Conservation (phyloP, 176 grass and related monocot species). For the Raddia guianensis region DNA sequence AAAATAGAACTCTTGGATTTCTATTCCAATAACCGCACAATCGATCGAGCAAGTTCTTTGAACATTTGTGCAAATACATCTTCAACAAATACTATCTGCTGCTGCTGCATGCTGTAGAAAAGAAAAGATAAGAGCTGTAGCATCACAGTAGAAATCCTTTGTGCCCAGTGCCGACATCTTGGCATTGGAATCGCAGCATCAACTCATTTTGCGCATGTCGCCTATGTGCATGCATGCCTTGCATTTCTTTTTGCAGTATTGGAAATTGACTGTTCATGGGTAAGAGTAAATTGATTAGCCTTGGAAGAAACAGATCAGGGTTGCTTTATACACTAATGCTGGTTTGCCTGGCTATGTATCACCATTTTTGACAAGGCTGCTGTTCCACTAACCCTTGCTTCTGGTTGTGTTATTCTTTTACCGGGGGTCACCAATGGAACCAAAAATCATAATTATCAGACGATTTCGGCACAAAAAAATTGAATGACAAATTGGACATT, state of each 20-base stretch:
- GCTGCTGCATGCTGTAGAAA: background rate
- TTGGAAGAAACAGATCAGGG: background rate
- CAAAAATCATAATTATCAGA: no score
- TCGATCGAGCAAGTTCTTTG: background rate
- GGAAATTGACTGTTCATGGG: conserved; percentile 3
- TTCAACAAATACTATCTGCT: background rate
- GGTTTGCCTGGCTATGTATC: background rate
- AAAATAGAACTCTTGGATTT: no score
- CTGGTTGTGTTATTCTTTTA: no score
- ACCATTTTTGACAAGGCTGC: conserved; percentile 38
- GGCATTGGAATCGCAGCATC: conserved; percentile 31
- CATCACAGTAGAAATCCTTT: conserved; percentile 34
- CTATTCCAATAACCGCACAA: background rate
- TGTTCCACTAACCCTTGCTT: background rate
- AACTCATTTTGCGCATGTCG: background rate
- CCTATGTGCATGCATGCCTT: background rate
- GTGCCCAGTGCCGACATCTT: conserved; percentile 26
- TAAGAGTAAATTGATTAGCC: conserved; percentile 8
- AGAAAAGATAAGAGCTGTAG: background rate
- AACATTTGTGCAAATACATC: background rate
- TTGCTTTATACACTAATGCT: background rate
- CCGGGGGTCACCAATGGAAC: no score
- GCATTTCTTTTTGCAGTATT: background rate
- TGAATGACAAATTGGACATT: no score
- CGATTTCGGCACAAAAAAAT: no score